Evolutionary conservation across 805 yeast species (phyloP), one percentile per base, ranked within the genome.

Genomic region (Kuraishia borneana): DNA sequence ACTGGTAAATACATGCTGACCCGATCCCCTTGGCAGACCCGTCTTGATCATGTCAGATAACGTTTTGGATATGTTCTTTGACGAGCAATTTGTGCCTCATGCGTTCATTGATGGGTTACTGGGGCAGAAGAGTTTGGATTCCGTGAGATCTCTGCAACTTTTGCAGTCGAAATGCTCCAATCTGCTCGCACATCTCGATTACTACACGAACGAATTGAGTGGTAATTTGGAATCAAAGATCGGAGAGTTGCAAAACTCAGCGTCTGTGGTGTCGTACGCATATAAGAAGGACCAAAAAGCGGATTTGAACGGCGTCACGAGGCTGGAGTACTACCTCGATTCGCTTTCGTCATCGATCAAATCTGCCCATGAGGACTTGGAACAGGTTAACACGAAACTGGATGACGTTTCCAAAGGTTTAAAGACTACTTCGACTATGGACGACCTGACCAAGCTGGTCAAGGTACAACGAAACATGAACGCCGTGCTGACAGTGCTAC

Each of bases 251-350:
- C 67, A 70, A 32, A 58, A 63, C 23, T 61, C 74, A 16, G 65
- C 73, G n/a, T 65, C 68, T n/a, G 56, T 66, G 18, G 61, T 70
- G 8, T 64, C 73, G 1, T 61, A 61, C 31, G 54, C 67, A 0
- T 52, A 53, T 41, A 21, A 13, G 16, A 12, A 12, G n/a, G 16
- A 18, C 18, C 26, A 30, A 7, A 36, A 32, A 13, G 37, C 36
- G 3, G 43, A 45, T 12, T 38, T 56, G 17, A 46, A 50, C 20
- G 68, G 70, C 6, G 63, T 73, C 1, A 69, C 81, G 7, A 62
- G 83, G 39, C 54, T 81, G 31, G 81, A 78, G 42, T 79, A 79
- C 50, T 79, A 78, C 47, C 56, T 76, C 29, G 80, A 76, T 30
- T 69, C 77, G 1, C 53, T 80, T 31, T 64, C 70, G 12, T 69